Evolutionary conservation across 2,329 filamentous ascomycete species (phyloP).

Genomic region (Pochonia chlamydosporia): DNA sequence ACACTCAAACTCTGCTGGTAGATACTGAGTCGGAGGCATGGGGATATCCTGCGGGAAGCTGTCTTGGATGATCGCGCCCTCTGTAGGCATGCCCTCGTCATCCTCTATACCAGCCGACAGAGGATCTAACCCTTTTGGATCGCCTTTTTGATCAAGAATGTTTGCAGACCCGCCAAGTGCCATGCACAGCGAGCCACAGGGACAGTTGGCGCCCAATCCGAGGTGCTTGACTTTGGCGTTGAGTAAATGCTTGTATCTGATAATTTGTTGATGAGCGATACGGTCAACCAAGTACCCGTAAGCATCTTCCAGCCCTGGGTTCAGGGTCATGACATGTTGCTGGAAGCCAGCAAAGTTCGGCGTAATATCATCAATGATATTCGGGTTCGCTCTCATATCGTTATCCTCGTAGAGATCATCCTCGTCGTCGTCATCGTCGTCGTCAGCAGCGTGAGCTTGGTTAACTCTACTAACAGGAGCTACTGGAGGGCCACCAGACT

Average conservation of each 20-base stretch:
- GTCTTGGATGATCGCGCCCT: constrained; percentile 63
- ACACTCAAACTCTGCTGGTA: constrained; percentile 88
- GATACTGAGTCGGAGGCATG: constrained; percentile 66
- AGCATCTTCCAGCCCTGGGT: constrained; percentile 58
- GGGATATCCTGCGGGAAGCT: constrained; percentile 78
- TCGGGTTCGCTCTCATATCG: constrained; percentile 56
- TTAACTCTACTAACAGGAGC: constrained; percentile 35
- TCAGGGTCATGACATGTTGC: constrained; percentile 65
- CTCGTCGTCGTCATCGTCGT: constrained; percentile 53
- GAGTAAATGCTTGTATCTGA: constrained; percentile 72
- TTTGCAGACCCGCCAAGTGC: constrained; percentile 61
- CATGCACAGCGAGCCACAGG: constrained; percentile 57
- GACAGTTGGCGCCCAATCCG: constrained; percentile 54
- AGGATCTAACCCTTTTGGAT: constrained; percentile 53
- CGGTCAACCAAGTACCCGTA: constrained; percentile 66
- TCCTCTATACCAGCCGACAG: constrained; percentile 42
- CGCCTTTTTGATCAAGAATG: constrained; percentile 54
- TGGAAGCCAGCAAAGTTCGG: constrained; percentile 74
- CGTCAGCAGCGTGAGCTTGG: constrained; percentile 9
- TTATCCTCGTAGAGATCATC: constrained; percentile 50
- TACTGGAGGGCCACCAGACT: constrained; percentile 48
- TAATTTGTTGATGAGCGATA: constrained; percentile 73
- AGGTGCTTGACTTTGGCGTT: constrained; percentile 66
- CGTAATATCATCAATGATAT: constrained; percentile 60
- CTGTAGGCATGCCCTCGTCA: constrained; percentile 61